Conservation (phyloP, 2,329 filamentous ascomycete species). For the Periconia digitata region DNA sequence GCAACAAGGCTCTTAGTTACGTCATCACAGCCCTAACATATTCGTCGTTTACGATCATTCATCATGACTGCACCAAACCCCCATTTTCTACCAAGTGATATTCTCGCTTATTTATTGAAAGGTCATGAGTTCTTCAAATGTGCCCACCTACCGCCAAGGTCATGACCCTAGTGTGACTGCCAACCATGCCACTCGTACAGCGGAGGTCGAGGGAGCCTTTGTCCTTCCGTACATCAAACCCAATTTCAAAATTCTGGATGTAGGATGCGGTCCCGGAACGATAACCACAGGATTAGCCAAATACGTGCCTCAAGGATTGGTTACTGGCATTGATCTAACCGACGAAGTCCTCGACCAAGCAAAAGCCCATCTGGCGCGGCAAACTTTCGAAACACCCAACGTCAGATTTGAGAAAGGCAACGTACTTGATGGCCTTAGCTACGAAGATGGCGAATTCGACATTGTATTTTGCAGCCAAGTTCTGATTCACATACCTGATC, state of each 20-base stretch:
- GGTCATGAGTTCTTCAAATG: background rate
- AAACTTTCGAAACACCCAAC: constrained; percentile 18
- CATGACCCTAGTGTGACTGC: constrained; percentile 28
- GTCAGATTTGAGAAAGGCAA: constrained; percentile 33
- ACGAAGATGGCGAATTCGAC: constrained; percentile 53
- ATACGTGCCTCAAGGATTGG: constrained; percentile 41
- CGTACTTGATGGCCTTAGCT: constrained; percentile 43
- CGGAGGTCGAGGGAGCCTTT: constrained; percentile 35
- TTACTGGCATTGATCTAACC: constrained; percentile 47
- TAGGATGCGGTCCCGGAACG: constrained; percentile 47
- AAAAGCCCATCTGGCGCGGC: constrained; percentile 18
- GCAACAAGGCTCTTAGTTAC: background rate
- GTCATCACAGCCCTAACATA: background rate
- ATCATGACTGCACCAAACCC: no score
- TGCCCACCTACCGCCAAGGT: constrained; percentile 30
- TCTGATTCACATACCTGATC: constrained; percentile 54
- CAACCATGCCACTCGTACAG: constrained; percentile 38
- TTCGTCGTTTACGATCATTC: background rate
- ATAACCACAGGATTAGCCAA: constrained; percentile 45
- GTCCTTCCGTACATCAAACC: constrained; percentile 18
- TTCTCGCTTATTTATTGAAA: no score
- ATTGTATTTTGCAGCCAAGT: constrained; percentile 58
- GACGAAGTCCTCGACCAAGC: constrained; percentile 40
- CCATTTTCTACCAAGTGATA: no score
- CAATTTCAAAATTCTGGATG: constrained; percentile 41